Conservation (phyloP, 345 rosid species). For the Erysimum cheiranthoides region DNA sequence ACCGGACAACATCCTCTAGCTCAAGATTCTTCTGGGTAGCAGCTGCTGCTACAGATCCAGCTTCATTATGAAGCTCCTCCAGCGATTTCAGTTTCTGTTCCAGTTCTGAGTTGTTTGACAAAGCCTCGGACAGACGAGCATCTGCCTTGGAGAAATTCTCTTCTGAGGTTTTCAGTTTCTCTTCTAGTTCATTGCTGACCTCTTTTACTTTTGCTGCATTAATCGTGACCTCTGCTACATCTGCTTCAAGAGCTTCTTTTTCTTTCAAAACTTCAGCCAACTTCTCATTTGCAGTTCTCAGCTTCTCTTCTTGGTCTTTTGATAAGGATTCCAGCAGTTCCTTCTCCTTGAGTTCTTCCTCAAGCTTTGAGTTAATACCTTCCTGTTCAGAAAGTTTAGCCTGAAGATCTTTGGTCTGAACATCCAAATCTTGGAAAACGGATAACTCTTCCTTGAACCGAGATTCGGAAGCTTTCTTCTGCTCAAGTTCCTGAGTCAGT, state of each 20-base stretch:
- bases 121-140: constrained; percentile 74
- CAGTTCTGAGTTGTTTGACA: constrained; percentile 70
- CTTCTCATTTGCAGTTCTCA: constrained; percentile 62
- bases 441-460: constrained; percentile 63
- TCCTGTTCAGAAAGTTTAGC: constrained; percentile 62
- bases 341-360: constrained; percentile 63
- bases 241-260: constrained; percentile 69
- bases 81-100: constrained; percentile 75
- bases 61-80: constrained; percentile 65
- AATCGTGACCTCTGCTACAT: constrained; percentile 56
- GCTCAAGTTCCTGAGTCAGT: constrained; percentile 66
- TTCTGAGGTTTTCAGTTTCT: constrained; percentile 66
- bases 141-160: constrained; percentile 69
- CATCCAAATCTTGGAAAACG: constrained; percentile 57
- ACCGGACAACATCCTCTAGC: constrained; percentile 65
- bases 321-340: constrained; percentile 56
- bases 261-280: constrained; percentile 63
- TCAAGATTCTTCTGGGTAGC: constrained; percentile 76
- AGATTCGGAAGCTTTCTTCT: constrained; percentile 70
- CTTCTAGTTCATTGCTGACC: constrained; percentile 61
- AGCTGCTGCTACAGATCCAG: constrained; percentile 66
- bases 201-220: constrained; percentile 55
- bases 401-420: constrained; percentile 60
- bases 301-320: constrained; percentile 71
- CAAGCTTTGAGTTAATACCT: constrained; percentile 45